Evolutionary conservation across 495 filamentous ascomycete species (phyloP).

Genomic region (Platismatia glauca): DNA sequence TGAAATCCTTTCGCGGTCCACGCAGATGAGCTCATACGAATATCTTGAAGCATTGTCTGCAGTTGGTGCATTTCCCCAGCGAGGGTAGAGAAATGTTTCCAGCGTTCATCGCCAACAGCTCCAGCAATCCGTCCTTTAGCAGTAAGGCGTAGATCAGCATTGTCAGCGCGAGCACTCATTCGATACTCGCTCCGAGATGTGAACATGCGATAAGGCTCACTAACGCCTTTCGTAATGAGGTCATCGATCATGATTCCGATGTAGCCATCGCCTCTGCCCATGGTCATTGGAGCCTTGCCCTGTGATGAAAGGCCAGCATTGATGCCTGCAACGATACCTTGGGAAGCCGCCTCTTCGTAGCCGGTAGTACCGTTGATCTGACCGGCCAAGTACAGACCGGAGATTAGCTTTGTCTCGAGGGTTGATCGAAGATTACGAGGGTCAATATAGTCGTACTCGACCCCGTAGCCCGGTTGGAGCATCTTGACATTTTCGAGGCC

Average conservation of each 20-base stretch:
- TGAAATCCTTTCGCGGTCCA: slow-evolving; percentile 66
- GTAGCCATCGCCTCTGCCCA: slow-evolving; percentile 83
- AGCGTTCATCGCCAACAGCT: slow-evolving; percentile 69
- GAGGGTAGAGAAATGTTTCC: slow-evolving; percentile 57
- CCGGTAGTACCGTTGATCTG: slow-evolving; percentile 98
- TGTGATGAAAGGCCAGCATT: slow-evolving; percentile 80
- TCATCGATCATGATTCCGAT: slow-evolving; percentile 99
- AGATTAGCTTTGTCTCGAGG: slow-evolving; percentile 87
- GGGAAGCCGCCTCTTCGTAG: slow-evolving; percentile 93
- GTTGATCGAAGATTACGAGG: slow-evolving; percentile 78
- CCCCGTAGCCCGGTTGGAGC: slow-evolving; percentile 94
- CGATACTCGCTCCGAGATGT: slow-evolving; percentile 93
- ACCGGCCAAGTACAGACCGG: slow-evolving; percentile 83
- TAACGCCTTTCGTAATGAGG: slow-evolving; percentile 92
- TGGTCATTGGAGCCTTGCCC: slow-evolving; percentile 49
- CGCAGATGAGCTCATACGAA: slow-evolving; percentile 42
- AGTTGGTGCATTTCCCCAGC: slow-evolving; percentile 57
- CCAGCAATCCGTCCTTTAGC: slow-evolving; percentile 66
- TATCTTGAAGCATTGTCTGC: slow-evolving; percentile 45
- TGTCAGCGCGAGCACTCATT: slow-evolving; percentile 83
- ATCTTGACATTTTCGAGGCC: slow-evolving; percentile 86
- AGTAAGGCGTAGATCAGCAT: slow-evolving; percentile 84
- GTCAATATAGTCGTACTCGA: slow-evolving; percentile 98
- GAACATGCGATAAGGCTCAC: slow-evolving; percentile 98
- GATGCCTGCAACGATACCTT: slow-evolving; percentile 85